Evolutionary conservation across 2,329 filamentous ascomycete genomes (phyloP).

Genomic region (Simplicillium aogashimaense): DNA sequence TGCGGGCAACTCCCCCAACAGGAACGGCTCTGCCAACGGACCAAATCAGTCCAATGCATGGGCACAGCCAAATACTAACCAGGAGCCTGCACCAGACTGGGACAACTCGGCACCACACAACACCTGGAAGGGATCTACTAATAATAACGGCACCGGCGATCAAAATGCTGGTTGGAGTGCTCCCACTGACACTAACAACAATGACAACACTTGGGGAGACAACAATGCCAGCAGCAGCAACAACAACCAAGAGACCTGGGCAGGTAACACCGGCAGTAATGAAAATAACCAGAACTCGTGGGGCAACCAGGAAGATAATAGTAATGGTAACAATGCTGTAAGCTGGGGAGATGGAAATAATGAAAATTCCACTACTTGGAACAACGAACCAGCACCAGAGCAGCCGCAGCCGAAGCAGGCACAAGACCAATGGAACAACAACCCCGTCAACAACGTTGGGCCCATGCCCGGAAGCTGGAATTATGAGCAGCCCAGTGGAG

Average conservation of each 20-base stretch:
- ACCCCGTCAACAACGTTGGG: too few species aligned
- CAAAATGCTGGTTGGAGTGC: background rate
- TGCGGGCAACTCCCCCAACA: slow-evolving; percentile 1
- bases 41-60: background rate
- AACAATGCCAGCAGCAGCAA: slow-evolving; percentile 3
- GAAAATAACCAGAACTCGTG: background rate
- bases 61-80: background rate
- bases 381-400: too few species aligned
- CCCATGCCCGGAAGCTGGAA: background rate
- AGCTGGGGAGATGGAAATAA: too few species aligned
- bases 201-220: background rate
- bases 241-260: slow-evolving; percentile 4
- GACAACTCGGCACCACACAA: too few species aligned
- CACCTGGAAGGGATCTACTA: background rate
- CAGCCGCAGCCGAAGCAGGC: too few species aligned
- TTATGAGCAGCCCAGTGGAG: background rate
- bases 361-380: too few species aligned
- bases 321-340: background rate
- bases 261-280: slow-evolving; percentile 10
- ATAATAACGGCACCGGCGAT: background rate
- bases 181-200: background rate
- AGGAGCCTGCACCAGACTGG: too few species aligned
- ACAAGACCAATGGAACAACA: too few species aligned
- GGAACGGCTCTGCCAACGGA: slow-evolving; percentile 4
- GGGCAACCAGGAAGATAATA: background rate